Base-by-base conservation (phyloP, 164 flowering plant species). In the Akebia trifoliata region DNA sequence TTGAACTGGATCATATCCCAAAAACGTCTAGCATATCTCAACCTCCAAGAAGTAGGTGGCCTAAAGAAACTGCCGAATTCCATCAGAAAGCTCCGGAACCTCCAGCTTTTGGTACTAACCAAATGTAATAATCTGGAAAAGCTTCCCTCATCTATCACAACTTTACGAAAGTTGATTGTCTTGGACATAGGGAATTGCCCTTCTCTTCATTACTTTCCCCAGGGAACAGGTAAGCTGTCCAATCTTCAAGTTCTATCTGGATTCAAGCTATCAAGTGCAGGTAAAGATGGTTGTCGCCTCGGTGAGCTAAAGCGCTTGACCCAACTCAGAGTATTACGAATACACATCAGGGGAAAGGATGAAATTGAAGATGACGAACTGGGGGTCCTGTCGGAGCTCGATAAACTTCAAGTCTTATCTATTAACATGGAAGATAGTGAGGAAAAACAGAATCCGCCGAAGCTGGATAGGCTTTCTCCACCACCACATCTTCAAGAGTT, bases 1-100 rank as follows among this genome's bases (percentile, higher is more conserved):
- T 22, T 42, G 11, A n/a, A n/a, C n/a, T n/a, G n/a, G n/a, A n/a
- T n/a, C n/a, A n/a, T n/a, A n/a, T n/a, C n/a, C n/a, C n/a, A n/a
- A n/a, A n/a, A n/a, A n/a, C n/a, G n/a, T n/a, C n/a, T n/a, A n/a
- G 65, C 64, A 4, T 61, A 61, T 50, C 52, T 66, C 29, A 60
- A 60, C 50, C 57, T 66, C 1, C 57, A 53, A 0, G 56, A 43
- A 22, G 46, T 66, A 32, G n/a, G 28, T 0, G 25, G 18, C 37
- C 35, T 67, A 4, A 32, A 28, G 32, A 54, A 49, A 15, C 40
- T 67, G 24, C 66, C 66, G 14, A 8, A 25, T 31, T 61, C 38
- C 4, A 49, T 67, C 0, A 35, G 43, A 37, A 61, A 67, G 36
- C 39, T 55, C 2, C 50, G 31, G 43, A 47, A 56, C 38, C 66